phyloP scores from a whole-genome alignment of 306 rosid species.

The Acacia melanoxylon region DNA sequence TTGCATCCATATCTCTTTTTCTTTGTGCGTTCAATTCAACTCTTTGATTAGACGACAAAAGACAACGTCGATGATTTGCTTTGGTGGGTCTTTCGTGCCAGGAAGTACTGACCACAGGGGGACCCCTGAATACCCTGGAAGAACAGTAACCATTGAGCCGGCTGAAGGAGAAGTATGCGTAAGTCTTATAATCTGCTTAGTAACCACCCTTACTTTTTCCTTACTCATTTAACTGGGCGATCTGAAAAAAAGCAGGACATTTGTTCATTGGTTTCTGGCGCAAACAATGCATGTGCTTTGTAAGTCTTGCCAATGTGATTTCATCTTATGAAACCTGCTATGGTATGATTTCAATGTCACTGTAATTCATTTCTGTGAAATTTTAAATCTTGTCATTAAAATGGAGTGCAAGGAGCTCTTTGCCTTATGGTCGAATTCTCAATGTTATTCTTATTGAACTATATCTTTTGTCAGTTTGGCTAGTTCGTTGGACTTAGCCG shows the following conservation, averaged over 20 bases:
- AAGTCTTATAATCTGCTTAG: slow-evolving; percentile 26
- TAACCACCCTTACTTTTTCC: background rate
- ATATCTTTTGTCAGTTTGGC: background rate
- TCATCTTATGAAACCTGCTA: slow-evolving; percentile 17
- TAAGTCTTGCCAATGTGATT: slow-evolving; percentile 1
- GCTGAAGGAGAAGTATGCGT: slow-evolving; percentile 86
- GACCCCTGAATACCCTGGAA: slow-evolving; percentile 80
- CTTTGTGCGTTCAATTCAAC: background rate
- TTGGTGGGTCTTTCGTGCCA: slow-evolving; percentile 40
- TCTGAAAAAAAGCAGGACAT: background rate
- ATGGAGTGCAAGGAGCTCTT: slow-evolving; percentile 6
- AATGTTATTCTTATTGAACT: background rate
- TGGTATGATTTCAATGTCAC: background rate
- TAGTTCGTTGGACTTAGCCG: background rate
- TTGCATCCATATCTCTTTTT: slow-evolving; percentile 1
- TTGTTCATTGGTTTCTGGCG: background rate
- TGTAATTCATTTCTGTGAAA: background rate
- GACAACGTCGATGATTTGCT: background rate
- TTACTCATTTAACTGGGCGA: background rate
- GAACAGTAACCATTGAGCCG: slow-evolving; percentile 89
- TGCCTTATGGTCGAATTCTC: background rate
- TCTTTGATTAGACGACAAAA: background rate
- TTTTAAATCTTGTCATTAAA: background rate
- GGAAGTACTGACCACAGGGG: slow-evolving; percentile 98
- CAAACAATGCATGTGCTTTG: background rate